Evolutionary conservation across 2,329 filamentous ascomycete species (phyloP), one percentile per base, ranked within the genome.

Genomic region (Colletotrichum sp.): DNA sequence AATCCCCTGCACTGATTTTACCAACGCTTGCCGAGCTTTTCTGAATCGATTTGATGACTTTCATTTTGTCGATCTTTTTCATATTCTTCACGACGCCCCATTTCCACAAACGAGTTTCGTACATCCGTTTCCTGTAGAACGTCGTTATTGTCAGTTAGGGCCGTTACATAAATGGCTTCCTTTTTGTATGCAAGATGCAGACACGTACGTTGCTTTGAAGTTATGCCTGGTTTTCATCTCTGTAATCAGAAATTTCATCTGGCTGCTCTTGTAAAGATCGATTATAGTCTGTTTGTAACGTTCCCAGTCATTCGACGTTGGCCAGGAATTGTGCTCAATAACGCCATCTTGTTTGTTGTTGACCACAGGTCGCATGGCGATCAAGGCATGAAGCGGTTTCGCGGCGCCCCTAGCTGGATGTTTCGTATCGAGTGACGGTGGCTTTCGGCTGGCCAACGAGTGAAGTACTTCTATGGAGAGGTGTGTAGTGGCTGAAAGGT

Each of bases 131-230:
- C 15, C 55, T 52, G 6, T 21, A 13, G 2, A 13, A 4, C 1
- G 12, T 21, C 44, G 0, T 0, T 52, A 8, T 0, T 5, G 12
- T 52, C 10, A 52, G 44, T 3, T 2, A 59, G 55, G 0, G 7
- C 7, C 24, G n/a, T 59, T 18, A 1, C 4, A 16, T 28, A 6
- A 0, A 3, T 28, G 26, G 26, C 1, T 28, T 28, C 24, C 3
- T 21, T 5, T 1, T 7, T 4, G n/a, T 8, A 2, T 21, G 10
- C 12, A 24, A 52, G 44, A 16, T 18, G 8, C 12, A 26, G 24
- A 6, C 8, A 59, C 55, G 6, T 59, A 59, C 55, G 55, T 26
- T 2, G 55, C 55, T 18, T 28, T 59, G 13, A 59, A 59, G 55
- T 59, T 28, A 4, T 59, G 26, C 16, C 26, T 59, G 3, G 1